Base-by-base conservation (phyloP, 345 rosid genomes). In the Tarenaya hassleriana region DNA sequence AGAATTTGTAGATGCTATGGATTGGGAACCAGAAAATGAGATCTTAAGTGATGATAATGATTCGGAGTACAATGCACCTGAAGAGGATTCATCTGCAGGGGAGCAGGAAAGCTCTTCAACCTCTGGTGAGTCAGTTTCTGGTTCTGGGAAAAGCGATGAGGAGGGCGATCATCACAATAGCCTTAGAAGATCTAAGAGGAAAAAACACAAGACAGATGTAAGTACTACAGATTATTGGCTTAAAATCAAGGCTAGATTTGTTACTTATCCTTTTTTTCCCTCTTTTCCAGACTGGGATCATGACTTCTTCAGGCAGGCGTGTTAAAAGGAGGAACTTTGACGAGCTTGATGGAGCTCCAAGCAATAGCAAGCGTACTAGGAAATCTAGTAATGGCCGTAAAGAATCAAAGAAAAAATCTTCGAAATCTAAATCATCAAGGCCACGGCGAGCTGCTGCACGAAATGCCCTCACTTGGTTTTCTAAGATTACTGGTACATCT, bases 371-470 rank as follows among this genome's bases (percentile, higher is more conserved):
- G 33, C 74, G 56, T 34, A 32, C 46, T 39, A 74, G 71, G 69
- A 83, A 83, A 67, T 69, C 75, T 56, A 77, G 67, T 70, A 76
- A 60, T 69, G 83, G 73, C 48, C 66, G 68, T 40, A 85, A 78
- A 70, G 66, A 58, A 60, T 73, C 70, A 10, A 78, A 67, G 63
- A 77, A 60, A 64, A 83, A 72, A 62, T 73, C 81, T 63, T 79
- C 95, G 52, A 72, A 66, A 73, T 79, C 77, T 16, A 83, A 81
- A 72, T 76, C 77, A 44, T 76, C 71, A 35, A 78, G 99, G 76
- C 99, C 99, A 58, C 88, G 76, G 63, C 77, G 99, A 70, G 94
- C 86, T 52, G 97, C 97, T 59, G 97, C 99, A 34, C 86, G 84
- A 52, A 86, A 83, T 80, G 99, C 97, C 15, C 90, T 79, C 34